Evolutionary conservation across 2,329 filamentous ascomycete species (phyloP).

Genomic region (Berkeleyomyces rouxiae): DNA sequence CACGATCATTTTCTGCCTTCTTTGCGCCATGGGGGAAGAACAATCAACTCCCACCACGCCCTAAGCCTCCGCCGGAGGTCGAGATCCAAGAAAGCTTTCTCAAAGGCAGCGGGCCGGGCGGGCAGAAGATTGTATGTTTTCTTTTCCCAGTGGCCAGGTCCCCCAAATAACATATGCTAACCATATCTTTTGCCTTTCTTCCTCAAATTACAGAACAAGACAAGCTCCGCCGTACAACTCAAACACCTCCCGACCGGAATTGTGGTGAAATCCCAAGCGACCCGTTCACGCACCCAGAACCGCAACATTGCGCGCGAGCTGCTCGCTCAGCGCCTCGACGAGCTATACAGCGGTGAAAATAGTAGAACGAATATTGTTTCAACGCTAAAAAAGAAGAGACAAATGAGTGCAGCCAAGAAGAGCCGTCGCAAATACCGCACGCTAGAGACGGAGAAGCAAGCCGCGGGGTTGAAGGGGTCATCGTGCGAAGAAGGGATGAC

Average conservation of each 20-base stretch:
- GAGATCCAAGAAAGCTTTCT: conserved; percentile 77
- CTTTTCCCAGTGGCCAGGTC: conserved; percentile 1
- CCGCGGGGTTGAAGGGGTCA: background rate
- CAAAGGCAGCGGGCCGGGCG: conserved; percentile 81
- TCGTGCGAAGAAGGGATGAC: background rate
- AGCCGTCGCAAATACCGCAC: conserved; percentile 59
- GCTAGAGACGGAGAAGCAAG: conserved; percentile 33
- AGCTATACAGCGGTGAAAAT: conserved; percentile 51
- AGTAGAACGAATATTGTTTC: conserved; percentile 50
- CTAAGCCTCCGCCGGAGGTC: conserved; percentile 51
- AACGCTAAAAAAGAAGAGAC: conserved; percentile 46
- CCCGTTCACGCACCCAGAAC: conserved; percentile 73
- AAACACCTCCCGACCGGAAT: conserved; percentile 81
- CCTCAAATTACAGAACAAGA: conserved; percentile 60
- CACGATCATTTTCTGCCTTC: background rate
- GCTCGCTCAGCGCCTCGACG: conserved; percentile 59
- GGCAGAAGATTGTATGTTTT: conserved; percentile 69
- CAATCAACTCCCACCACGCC: conserved; percentile 59
- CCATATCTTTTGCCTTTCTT: background rate
- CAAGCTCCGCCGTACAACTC: conserved; percentile 81
- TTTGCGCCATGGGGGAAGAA: background rate
- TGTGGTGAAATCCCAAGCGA: conserved; percentile 87
- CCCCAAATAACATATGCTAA: background rate
- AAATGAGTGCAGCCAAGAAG: conserved; percentile 69
- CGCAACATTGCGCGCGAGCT: conserved; percentile 66